A percentile compares a stretch with the other conserved stretches of the same genome.
Conservation (phyloP, 2,329 filamentous ascomycete genomes). For the Capronia epimyces region DNA sequence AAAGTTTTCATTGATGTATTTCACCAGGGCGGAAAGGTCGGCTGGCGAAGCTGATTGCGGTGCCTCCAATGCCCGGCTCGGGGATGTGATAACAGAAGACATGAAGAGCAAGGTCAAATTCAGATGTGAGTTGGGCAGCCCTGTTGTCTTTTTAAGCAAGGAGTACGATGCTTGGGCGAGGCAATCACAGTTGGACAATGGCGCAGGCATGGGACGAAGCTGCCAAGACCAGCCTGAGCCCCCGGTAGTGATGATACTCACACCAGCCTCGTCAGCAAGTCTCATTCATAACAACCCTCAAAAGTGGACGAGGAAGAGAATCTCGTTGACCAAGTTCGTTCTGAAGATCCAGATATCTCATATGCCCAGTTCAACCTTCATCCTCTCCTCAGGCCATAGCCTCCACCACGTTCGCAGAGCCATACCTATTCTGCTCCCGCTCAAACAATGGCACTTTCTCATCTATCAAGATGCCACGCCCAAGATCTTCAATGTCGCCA, state of each 20-base stretch:
- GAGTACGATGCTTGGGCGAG: not conserved
- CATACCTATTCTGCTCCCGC: constrained; percentile 12
- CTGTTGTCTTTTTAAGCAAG: not conserved
- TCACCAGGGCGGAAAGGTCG: constrained; percentile 14
- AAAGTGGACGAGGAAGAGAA: not conserved
- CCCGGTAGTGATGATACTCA: too few relatives aligned
- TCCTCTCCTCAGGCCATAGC: constrained; percentile 10
- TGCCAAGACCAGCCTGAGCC: not conserved
- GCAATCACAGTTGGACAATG: not conserved
- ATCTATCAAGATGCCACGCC: constrained; percentile 8
- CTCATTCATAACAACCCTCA: not conserved
- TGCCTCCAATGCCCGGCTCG: not conserved
- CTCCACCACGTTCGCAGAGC: constrained; percentile 11
- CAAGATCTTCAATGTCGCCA: constrained; percentile 19
- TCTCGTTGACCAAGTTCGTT: not conserved
- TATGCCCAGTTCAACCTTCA: not conserved
- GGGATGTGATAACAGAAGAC: not conserved
- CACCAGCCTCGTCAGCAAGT: not conserved
- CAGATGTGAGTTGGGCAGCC: too few relatives aligned
- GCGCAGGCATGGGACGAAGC: not conserved
- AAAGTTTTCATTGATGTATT: constrained; percentile 9
- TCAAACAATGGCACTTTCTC: constrained; percentile 24
- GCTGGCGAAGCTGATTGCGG: constrained; percentile 1
- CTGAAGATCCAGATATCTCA: not conserved
- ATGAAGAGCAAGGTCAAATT: not conserved